Evolutionary conservation across 2,329 filamentous ascomycete species (phyloP).

Genomic region (Botrytis porri): DNA sequence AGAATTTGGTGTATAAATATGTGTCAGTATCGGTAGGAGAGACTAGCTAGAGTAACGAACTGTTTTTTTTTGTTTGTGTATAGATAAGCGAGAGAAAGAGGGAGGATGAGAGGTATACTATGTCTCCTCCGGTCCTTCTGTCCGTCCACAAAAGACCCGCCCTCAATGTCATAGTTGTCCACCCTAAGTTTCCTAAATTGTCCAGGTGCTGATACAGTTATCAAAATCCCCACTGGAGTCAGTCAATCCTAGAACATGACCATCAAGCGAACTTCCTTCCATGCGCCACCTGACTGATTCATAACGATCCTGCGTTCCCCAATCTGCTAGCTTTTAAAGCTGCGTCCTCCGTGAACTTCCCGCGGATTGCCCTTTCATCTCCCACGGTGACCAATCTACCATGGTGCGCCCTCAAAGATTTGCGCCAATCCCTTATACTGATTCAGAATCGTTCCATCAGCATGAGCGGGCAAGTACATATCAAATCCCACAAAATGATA

Average conservation of each 20-base stretch:
- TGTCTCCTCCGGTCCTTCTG: neutral
- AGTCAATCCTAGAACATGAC: neutral
- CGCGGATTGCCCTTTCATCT: rapidly evolving
- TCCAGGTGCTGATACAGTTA: neutral
- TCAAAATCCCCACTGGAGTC: neutral
- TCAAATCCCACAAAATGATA: neutral
- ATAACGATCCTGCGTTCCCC: rapidly evolving
- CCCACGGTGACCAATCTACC: neutral
- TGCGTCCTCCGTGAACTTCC: rapidly evolving
- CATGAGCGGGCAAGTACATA: neutral
- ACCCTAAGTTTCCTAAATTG: no score
- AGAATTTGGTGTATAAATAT: neutral
- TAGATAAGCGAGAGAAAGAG: neutral
- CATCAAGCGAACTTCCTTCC: neutral
- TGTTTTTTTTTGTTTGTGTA: neutral
- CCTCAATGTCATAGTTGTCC: neutral
- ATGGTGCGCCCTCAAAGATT: neutral
- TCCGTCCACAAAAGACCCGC: rapidly evolving
- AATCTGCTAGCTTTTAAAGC: neutral
- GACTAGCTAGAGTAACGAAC: neutral
- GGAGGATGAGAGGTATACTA: neutral
- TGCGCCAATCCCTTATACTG: neutral
- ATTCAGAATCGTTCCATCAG: neutral
- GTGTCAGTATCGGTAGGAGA: neutral
- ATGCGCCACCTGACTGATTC: neutral